phyloP scores from a whole-genome alignment of 1,284 basidiomycete genomes.

The Ceraceosorus guamensis region DNA sequence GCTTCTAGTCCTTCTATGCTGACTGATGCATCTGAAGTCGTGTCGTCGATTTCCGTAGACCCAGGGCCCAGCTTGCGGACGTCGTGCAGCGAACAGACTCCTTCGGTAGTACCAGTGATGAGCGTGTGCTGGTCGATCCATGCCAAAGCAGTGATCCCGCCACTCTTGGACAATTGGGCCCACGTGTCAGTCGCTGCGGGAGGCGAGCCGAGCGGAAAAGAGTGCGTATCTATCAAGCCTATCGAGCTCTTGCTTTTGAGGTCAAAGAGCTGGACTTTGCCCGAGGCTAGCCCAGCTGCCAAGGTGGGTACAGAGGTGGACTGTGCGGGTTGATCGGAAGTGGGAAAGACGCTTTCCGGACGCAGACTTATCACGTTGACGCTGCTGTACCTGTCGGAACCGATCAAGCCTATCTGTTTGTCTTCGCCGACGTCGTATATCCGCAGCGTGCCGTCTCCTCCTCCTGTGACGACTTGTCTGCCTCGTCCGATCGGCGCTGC shows the following conservation, averaged over 20 bases:
- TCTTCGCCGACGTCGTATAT: constrained; percentile 66
- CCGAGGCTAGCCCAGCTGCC: not conserved
- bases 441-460: constrained; percentile 63
- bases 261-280: not conserved
- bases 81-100: not conserved
- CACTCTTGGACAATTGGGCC: not conserved
- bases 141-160: not conserved
- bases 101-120: not conserved
- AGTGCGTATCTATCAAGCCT: not conserved
- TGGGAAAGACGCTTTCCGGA: not conserved
- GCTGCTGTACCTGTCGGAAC: constrained; percentile 48
- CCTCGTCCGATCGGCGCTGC: constrained; percentile 61
- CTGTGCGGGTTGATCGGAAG: too few relatives aligned
- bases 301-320: not conserved
- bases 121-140: not conserved
- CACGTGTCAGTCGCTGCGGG: not conserved
- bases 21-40: too few relatives aligned
- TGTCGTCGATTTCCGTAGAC: too few relatives aligned
- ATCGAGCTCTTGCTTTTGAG: not conserved
- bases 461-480: constrained; percentile 57
- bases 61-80: not conserved
- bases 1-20: not conserved
- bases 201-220: not conserved
- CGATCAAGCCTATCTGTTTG: constrained; percentile 49
- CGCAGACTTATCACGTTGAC: constrained; percentile 52